These are phyloP conservation scores for Lolium perenne DNA, from an alignment of 176 grass and related monocot species.

Conservation along the genomic window DNA sequence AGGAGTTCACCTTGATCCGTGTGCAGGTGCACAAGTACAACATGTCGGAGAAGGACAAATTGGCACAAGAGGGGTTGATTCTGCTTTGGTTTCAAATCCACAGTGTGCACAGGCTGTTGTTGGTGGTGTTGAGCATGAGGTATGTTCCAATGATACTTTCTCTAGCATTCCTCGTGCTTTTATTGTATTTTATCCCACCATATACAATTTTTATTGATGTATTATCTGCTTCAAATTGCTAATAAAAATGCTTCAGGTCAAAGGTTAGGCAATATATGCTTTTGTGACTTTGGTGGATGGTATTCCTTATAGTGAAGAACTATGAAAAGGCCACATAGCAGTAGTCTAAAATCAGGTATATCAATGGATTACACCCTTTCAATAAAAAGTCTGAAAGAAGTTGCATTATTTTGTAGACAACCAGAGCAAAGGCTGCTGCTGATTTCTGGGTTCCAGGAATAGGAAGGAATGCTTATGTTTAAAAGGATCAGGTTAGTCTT, in stretches of 20 bases:
- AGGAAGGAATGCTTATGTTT: constrained; percentile 66
- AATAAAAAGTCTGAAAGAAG: not conserved
- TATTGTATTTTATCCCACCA: constrained; percentile 11
- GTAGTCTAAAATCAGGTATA: constrained; percentile 84
- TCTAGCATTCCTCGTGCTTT: not conserved
- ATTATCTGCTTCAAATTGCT: constrained; percentile 42
- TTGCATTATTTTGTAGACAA: not conserved
- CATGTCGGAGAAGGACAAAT: too few species aligned
- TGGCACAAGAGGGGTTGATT: constrained; percentile 69
- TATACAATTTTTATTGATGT: constrained; percentile 19
- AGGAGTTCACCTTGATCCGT: too few species aligned
- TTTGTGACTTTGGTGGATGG: constrained; percentile 89
- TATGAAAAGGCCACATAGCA: constrained; percentile 72
- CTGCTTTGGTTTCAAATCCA: constrained; percentile 80
- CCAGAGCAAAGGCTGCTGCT: not conserved
- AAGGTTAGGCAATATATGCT: constrained; percentile 95
- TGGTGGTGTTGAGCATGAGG: constrained; percentile 97
- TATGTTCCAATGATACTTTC: constrained; percentile 29
- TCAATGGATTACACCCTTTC: not conserved
- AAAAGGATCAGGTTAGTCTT: constrained; percentile 66
- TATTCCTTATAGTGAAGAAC: constrained; percentile 81
- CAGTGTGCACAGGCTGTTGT: constrained; percentile 88
- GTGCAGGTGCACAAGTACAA: too few species aligned
- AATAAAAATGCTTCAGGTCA: constrained; percentile 61
- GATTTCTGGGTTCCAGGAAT: constrained; percentile 51